Conservation (phyloP, 2,329 filamentous ascomycete genomes). For the Juglanconis sp. region DNA sequence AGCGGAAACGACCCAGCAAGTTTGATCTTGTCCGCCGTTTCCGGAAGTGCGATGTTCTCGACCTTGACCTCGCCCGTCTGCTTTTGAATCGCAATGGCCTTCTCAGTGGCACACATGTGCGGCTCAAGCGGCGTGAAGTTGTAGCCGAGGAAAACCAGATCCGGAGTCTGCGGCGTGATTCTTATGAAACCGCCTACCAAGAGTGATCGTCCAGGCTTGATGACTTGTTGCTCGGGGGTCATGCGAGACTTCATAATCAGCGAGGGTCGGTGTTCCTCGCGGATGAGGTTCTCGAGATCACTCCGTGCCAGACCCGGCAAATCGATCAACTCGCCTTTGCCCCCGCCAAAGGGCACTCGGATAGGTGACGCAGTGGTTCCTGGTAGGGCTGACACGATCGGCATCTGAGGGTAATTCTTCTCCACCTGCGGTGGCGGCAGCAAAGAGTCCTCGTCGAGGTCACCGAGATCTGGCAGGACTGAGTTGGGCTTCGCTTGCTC, state of each 20-base stretch:
- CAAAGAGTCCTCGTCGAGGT: conserved; percentile 48
- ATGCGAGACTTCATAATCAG: conserved; percentile 78
- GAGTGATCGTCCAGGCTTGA: conserved; percentile 76
- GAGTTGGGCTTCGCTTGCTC: conserved; percentile 23
- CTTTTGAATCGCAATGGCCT: conserved; percentile 71
- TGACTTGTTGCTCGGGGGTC: conserved; percentile 66
- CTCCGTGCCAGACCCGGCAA: conserved; percentile 80
- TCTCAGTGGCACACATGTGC: conserved; percentile 76
- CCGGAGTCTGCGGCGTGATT: conserved; percentile 70
- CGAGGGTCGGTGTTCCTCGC: conserved; percentile 59
- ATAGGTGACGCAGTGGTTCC: conserved; percentile 96
- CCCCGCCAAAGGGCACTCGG: conserved; percentile 81
- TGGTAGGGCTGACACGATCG: conserved; percentile 78
- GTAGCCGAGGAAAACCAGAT: conserved; percentile 72
- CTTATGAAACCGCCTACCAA: conserved; percentile 83
- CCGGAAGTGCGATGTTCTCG: conserved; percentile 60
- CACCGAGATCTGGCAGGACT: conserved; percentile 18
- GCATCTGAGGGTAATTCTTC: conserved; percentile 76
- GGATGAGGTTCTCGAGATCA: conserved; percentile 68
- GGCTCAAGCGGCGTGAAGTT: conserved; percentile 76
- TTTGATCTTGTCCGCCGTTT: conserved; percentile 53
- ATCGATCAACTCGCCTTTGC: conserved; percentile 88
- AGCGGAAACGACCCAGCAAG: conserved; percentile 75
- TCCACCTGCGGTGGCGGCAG: conserved; percentile 75
- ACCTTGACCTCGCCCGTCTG: conserved; percentile 60